Base-by-base conservation (phyloP, 2,329 filamentous ascomycete species). In the Fusarium annulatum region DNA sequence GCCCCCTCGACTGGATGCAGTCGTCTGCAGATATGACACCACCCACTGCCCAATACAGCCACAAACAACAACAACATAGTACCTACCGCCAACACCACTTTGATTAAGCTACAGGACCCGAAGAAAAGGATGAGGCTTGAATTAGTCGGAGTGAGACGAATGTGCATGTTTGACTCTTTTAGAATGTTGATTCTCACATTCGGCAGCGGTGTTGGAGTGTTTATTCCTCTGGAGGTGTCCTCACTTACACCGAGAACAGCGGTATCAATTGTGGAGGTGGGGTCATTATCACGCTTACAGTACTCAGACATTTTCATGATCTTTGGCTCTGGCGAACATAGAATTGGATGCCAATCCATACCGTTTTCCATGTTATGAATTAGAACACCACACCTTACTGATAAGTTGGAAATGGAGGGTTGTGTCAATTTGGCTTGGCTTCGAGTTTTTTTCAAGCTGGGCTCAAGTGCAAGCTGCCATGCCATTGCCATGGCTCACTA, bases 11-110 rank as follows among this genome's bases (percentile, higher is more conserved):
- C 62, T 64, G 68, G 68, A 76, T 76, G 45, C 51, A 62, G 71
- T 34, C 34, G 28, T 56, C 62, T 72, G 72, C 69, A 76, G 36
- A 66, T 46, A 73, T 76, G 75, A 70, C 73, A 77, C 75, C 75
- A 77, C 75, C 53, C 49, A 64, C 56, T 45, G 58, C 53, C 63
- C 57, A 49, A 53, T 65, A 43, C 34, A 28, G n/a, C 39, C 46
- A 39, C 45, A 36, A 36, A 36, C n/a, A 21, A 34, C 53, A 30
- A 53, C 52, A 57, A 34, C 38, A 66, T n/a, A 33, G 33, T 33
- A 49, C 28, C 46, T 33, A 61, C 34, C 55, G 60, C 61, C 51
- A 59, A 42, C 59, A 59, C 51, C 38, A 36, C 55, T 49, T 61
- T 60, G 21, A 30, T 52, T 52, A 61, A 66, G 53, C 46, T 67